These are phyloP conservation scores for Floccularia luteovirens DNA, from an alignment of 768 basidiomycete species.

Conservation along the genomic window DNA sequence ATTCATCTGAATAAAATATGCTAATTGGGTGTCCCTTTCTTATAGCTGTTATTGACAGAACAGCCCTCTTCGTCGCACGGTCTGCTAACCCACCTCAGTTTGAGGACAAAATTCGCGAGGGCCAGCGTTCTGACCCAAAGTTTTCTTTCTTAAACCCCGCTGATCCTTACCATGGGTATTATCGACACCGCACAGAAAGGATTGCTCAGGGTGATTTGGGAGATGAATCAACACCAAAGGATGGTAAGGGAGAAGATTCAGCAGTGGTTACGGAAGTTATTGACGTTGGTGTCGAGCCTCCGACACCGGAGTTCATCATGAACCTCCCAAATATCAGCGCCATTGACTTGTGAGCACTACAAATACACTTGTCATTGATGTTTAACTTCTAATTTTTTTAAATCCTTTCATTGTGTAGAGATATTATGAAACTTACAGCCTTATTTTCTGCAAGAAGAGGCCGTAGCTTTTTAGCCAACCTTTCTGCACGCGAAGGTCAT, in stretches of 20 bases:
- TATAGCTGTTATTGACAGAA: conserved; percentile 90
- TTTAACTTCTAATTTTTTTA: conserved; percentile 4
- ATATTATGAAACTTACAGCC: conserved; percentile 94
- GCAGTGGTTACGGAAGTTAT: conserved; percentile 33
- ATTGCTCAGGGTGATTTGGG: conserved; percentile 67
- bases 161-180: conserved; percentile 99
- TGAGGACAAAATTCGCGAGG: conserved; percentile 96
- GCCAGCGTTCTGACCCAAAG: conserved; percentile 93
- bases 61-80: conserved; percentile 84
- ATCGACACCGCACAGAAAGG: conserved; percentile 85
- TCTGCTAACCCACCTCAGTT: conserved; percentile 92
- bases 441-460: conserved; percentile 93
- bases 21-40: conserved; percentile 4
- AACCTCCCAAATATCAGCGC: conserved; percentile 83
- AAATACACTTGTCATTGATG: too few species aligned
- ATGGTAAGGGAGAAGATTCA: conserved; percentile 25
- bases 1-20: conserved; percentile 3
- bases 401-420: conserved; percentile 35
- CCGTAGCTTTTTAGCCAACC: conserved; percentile 72
- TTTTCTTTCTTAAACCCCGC: conserved; percentile 97
- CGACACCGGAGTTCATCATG: conserved; percentile 73
- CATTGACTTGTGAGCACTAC: conserved; percentile 89
- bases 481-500: conserved; percentile 84
- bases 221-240: conserved; percentile 49
- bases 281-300: conserved; percentile 72